Evolutionary conservation across 2,329 filamentous ascomycete species (phyloP).

Genomic region (Colletotrichum sp.): DNA sequence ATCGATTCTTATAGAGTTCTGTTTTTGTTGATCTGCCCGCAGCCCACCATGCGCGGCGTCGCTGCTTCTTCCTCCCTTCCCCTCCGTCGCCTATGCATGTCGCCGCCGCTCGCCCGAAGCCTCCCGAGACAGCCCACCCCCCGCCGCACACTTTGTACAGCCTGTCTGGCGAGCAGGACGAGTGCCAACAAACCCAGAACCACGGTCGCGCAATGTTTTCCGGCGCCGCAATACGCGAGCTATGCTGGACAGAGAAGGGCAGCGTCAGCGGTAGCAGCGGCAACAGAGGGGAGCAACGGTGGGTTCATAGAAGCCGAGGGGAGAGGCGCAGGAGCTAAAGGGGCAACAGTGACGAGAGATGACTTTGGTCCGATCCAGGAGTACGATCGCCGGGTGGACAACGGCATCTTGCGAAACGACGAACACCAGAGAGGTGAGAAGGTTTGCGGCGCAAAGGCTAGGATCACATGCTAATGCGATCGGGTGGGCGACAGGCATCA

Average conservation of each 20-base stretch:
- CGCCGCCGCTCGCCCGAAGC: not conserved
- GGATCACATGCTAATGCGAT: constrained; percentile 1
- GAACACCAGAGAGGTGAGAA: constrained; percentile 82
- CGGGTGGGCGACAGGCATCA: constrained; percentile 67
- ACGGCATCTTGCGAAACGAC: constrained; percentile 80
- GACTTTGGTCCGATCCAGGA: constrained; percentile 78
- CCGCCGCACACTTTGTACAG: not conserved
- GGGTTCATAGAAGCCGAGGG: not conserved
- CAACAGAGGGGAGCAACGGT: constrained; percentile 6
- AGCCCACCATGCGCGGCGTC: constrained; percentile 8
- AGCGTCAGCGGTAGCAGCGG: constrained; percentile 16
- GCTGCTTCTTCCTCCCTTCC: not conserved
- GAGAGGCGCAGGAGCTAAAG: not conserved
- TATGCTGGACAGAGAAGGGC: constrained; percentile 2
- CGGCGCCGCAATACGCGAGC: not conserved
- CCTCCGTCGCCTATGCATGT: not conserved
- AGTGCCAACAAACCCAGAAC: not conserved
- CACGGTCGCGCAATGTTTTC: not conserved
- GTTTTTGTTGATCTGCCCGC: not conserved
- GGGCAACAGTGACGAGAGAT: constrained; percentile 24
- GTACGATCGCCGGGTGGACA: constrained; percentile 82
- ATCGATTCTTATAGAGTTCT: constrained; percentile 1
- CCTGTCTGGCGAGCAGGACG: not conserved
- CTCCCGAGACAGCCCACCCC: not conserved
- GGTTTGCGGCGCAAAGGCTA: not conserved